Base-by-base conservation (phyloP, 2,329 filamentous ascomycete species). In the Fusarium nodosum region DNA sequence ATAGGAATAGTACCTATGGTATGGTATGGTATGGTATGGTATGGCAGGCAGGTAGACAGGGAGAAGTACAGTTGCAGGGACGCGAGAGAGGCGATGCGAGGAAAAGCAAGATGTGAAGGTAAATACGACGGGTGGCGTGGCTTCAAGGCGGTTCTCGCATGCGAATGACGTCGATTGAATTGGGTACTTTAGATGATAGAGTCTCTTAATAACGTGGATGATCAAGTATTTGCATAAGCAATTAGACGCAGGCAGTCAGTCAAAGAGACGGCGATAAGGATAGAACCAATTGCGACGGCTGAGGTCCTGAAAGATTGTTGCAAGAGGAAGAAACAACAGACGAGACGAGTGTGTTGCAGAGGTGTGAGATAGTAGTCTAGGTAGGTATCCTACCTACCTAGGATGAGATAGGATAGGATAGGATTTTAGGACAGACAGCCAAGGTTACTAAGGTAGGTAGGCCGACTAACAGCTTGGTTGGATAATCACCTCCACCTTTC, bases 91-190 rank as follows among this genome's bases (percentile, higher is more conserved):
- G 36, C n/a, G 34, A 52, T 12, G 34, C 20, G 15, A 52, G 33
- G 7, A n/a, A 13, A 52, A 52, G 13, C 34, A 38, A 41, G 48
- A 52, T 52, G 30, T 26, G 33, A 39, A 52, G 53, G 39, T 56
- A 36, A 52, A 67, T 60, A 60, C 51, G 26, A 50, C 50, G 50
- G 34, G 20, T 33, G 54, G 36, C 38, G 56, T 56, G 18, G 65
- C 56, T 66, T 30, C 48, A 52, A 52, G 34, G 48, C 24, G 34
- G n/a, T 52, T 52, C 33, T 52, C 66, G 66, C 48, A 58, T 59
- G 30, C 57, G 66, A 60, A 70, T 69, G 66, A 69, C 66, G 66
- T 68, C 54, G 66, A 67, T 64, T 56, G 24, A 30, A 39, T 54
- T 42, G 33, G 50, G 33, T 39, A 41, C 34, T 28, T 46, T 31